Base-by-base conservation (phyloP, 148 eudicot genomes). In the Spergularia marina region DNA sequence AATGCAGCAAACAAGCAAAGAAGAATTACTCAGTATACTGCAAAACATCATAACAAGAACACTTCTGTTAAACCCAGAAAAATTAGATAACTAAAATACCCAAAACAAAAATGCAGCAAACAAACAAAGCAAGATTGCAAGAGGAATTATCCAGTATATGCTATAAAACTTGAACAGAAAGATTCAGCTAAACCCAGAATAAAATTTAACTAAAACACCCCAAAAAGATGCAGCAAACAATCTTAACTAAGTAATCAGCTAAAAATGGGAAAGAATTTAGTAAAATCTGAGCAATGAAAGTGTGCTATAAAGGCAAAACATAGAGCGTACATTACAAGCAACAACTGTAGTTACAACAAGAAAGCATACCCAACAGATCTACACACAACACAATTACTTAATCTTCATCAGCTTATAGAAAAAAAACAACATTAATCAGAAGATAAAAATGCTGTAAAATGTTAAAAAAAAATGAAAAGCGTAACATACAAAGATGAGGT, bases 281-380 rank as follows among this genome's bases (percentile, higher is more conserved):
- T 54, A 15, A 54, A 64, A 75, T 66, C 53, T 21, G 18, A 53
- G 40, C 6, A 47, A 57, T 44, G 49, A 44, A 44, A 6, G 49
- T 2, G 49, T 44, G 49, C 10, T 44, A 2, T 44, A 6, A 6
- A 9, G 49, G 9, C 9, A 57, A 57, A 57, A 57, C 41, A 30
- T 14, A 18, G 41, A 44, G 71, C 49, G 16, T 67, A 40, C 17
- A 15, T 68, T 51, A 9, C 15, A 67, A 56, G 63, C 53, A 18
- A 47, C 34, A 54, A 65, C 51, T 75, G 70, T 53, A 52, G 36
- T 52, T 40, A 23, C 13, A 69, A 69, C 53, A 14, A 66, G 55
- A 39, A 64, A 75, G 20, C 14, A 9, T 41, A 40, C 12, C 39
- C 17, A 55, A 68, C 68, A 68, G 79, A 76, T 76, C 79, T 68